Evolutionary conservation across 1,139 yeast genomes (phyloP).

Genomic region (Blastobotrys capitulatus): DNA sequence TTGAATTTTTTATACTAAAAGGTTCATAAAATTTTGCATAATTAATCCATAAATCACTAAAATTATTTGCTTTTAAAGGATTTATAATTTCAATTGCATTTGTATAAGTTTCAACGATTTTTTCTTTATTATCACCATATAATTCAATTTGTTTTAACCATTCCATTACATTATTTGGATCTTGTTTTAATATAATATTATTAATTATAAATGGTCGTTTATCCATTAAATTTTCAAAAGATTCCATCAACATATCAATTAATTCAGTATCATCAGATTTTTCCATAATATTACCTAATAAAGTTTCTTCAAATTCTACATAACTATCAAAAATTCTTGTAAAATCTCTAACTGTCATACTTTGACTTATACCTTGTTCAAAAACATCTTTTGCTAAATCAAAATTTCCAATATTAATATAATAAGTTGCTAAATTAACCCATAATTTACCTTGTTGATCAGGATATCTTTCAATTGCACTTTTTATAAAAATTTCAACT

Average conservation of each 20-base stretch:
- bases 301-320: conserved; percentile 55
- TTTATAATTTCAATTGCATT: conserved; percentile 63
- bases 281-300: conserved; percentile 37
- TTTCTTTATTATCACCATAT: conserved; percentile 36
- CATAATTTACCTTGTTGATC: conserved; percentile 55
- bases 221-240: conserved; percentile 52
- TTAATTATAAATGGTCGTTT: conserved; percentile 53
- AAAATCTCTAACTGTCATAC: conserved; percentile 57
- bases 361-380: conserved; percentile 42
- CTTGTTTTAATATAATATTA: conserved; percentile 61
- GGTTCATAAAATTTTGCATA: conserved; percentile 64
- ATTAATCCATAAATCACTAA: conserved; percentile 54
- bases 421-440: conserved; percentile 47
- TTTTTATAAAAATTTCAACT: conserved; percentile 36
- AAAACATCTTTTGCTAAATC: conserved; percentile 45
- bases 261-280: conserved; percentile 12
- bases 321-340: conserved; percentile 58
- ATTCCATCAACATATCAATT: conserved; percentile 43
- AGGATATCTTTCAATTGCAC: conserved; percentile 47
- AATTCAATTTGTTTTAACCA: conserved; percentile 64
- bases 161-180: conserved; percentile 53
- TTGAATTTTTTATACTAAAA: conserved; percentile 45
- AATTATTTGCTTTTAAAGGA: conserved; percentile 48
- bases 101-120: conserved; percentile 53
- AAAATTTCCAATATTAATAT: conserved; percentile 36